A percentile compares a stretch with the other conserved stretches of the same genome.
Conservation (phyloP, 495 filamentous ascomycete species). For the Massariosphaeria phaeospora region DNA sequence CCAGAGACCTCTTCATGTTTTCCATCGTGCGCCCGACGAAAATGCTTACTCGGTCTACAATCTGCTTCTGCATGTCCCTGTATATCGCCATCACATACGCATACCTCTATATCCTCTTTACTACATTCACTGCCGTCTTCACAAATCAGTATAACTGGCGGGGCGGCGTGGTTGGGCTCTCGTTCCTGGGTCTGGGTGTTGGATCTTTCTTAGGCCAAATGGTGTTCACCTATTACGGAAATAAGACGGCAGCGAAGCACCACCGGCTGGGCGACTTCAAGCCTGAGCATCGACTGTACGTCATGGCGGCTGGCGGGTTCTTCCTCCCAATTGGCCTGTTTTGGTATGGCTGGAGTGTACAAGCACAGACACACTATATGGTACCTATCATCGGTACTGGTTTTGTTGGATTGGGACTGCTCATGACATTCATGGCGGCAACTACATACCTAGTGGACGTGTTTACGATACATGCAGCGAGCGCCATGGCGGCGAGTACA, state of each 20-base stretch:
- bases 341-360: slow-evolving; percentile 38
- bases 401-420: slow-evolving; percentile 35
- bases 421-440: slow-evolving; percentile 37
- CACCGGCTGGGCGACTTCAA: slow-evolving; percentile 25
- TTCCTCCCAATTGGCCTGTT: slow-evolving; percentile 37
- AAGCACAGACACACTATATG: slow-evolving; percentile 36
- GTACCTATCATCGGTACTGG: slow-evolving; percentile 34
- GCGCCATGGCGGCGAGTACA: slow-evolving; percentile 35
- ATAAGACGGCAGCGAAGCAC: slow-evolving; percentile 27
- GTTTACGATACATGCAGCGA: slow-evolving; percentile 33
- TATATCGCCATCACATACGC: slow-evolving; percentile 75
- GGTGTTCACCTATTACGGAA: slow-evolving; percentile 28
- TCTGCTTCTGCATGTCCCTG: slow-evolving; percentile 60
- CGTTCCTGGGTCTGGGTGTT: slow-evolving; percentile 37
- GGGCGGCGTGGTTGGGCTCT: slow-evolving; percentile 32
- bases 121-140: slow-evolving; percentile 63
- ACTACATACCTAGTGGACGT: slow-evolving; percentile 36
- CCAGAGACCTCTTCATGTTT: slow-evolving; percentile 39
- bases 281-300: slow-evolving; percentile 37
- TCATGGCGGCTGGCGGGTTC: slow-evolving; percentile 31
- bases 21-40: slow-evolving; percentile 51
- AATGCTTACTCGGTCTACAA: slow-evolving; percentile 53
- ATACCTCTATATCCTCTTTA: slow-evolving; percentile 75
- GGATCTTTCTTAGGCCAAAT: slow-evolving; percentile 33
- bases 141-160: slow-evolving; percentile 47